Evolutionary conservation across 169 alveolate species (phyloP).

Genomic region (Amoebophrya sp.): DNA sequence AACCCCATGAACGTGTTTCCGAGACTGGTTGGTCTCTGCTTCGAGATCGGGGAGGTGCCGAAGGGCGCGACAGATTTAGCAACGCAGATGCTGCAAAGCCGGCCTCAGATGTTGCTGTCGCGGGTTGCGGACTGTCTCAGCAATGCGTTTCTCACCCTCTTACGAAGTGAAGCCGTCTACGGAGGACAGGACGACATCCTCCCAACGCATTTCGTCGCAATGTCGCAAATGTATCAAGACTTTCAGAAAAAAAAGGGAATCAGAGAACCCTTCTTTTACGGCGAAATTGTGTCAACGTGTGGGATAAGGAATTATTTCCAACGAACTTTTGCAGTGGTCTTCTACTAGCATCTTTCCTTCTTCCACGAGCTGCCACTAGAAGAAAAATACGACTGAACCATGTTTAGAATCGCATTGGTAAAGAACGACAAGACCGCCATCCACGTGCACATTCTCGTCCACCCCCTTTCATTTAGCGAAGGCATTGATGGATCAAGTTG

Average conservation of each 20-base stretch:
- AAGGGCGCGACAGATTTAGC: background rate
- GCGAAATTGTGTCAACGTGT: too few relatives aligned
- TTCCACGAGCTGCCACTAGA: too few relatives aligned
- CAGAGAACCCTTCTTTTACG: background rate
- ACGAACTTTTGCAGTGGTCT: too few relatives aligned
- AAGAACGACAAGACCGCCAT: too few relatives aligned
- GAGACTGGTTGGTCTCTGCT: background rate
- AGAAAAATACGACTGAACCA: too few relatives aligned
- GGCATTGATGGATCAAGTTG: background rate
- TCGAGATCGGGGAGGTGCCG: background rate
- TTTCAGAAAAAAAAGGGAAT: background rate
- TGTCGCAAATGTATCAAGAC: background rate
- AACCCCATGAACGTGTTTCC: background rate
- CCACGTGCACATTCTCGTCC: too few relatives aligned
- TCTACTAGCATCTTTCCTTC: too few relatives aligned
- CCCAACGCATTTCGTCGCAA: background rate
- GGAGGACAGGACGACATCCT: background rate
- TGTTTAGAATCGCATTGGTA: too few relatives aligned
- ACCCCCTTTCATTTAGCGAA: too few relatives aligned
- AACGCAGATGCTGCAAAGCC: background rate
- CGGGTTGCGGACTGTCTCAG: background rate
- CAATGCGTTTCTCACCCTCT: background rate
- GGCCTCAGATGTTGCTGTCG: background rate
- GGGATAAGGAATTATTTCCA: too few relatives aligned
- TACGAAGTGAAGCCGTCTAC: background rate